Evolutionary conservation across 306 rosid genomes (phyloP), one percentile per base, ranked within the genome.

Genomic region (Trifolium fragiferum): DNA sequence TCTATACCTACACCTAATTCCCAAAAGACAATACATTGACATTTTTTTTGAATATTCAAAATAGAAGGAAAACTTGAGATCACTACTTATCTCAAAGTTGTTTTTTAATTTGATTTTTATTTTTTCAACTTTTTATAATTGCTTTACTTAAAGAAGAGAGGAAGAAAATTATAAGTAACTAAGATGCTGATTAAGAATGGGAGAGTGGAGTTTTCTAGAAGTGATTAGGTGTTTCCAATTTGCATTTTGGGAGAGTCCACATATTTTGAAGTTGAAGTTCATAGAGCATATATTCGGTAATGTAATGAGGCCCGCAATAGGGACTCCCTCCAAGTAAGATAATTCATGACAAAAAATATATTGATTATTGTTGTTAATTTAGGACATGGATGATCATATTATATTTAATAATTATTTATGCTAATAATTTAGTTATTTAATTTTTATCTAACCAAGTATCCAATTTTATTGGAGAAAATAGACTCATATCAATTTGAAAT

Each of bases 281-380:
- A 32, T 14, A 30, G 8, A 30, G 43, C 43, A 60, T 27, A 60
- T 60, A 60, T 30, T 60, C 21, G 12, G 41, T 60, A 60, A 60
- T 58, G 37, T 25, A 58, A 58, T 25, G 64, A 23, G 64, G 37
- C 37, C 64, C 64, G n/a, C 64, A 58, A 60, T 60, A 30, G 20
- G 43, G 66, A 60, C 43, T 60, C 6, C 66, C 66, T 21, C 30
- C 20, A 60, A 30, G 12, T 8, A 60, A 30, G 40, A 15, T 58
- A 15, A 58, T 58, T 58, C 10, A 25, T 21, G 21, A 47, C 55
- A 49, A 47, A 47, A 46, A 13, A 46, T 14, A 3, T 2, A 51
- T 51, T 51, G 2, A 53, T 53, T 53, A 19, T 19, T 60, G 12
- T 15, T 60, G 11, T 14, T 60, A 20, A 60, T 60, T 60, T 15